Evolutionary conservation across 208 protist species (phyloP), one percentile per base, ranked within the genome.

Genomic region (Strigomonas oncopelti): DNA sequence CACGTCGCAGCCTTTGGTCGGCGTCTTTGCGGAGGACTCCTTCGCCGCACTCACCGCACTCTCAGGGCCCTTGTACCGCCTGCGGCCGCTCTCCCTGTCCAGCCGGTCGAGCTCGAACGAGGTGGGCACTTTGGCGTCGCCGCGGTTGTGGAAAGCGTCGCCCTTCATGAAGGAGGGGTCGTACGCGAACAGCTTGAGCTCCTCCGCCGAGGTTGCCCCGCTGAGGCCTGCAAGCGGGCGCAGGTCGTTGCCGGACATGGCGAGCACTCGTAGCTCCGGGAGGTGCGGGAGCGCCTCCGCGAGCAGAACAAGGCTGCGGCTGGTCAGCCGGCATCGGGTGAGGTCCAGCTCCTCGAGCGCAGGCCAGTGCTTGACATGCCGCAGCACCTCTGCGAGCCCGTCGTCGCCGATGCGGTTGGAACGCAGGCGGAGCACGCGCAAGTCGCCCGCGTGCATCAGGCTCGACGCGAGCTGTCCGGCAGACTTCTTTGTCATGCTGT

Each of bases 21-120:
- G 51, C 54, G 31, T 24, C 34, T 61, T 16, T 11, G 8, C 36
- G 0, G 31, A 14, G 9, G 14, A 3, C 28, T 11, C 18, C 34
- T 20, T 42, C 45, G 53, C 22, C 29, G 14, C 61, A 27, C 55
- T 63, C 5, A 20, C 60, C 3, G 20, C 61, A 1, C 0, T n/a
- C 0, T 18, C 24, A 3, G 77, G 70, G 0, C 83, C 88, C 28
- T 71, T 80, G 66, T 88, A 90, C 46, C 88, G 78, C 54, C 32
- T 60, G 0, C 85, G 75, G n/a, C 88, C 85, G 2, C 67, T 74
- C 46, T 76, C 53, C n/a, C 85, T 74, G 45, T 91, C 88, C 13
- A 80, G 84, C 14, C 83, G 80, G 31, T 91, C 88, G 22, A 93
- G 69, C 75, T 91, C 88, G 59, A 77, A 93, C 27, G 81, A 86